Conservation (phyloP, 225 moss, liverwort and hornwort species). For the Anthoceros angustus region DNA sequence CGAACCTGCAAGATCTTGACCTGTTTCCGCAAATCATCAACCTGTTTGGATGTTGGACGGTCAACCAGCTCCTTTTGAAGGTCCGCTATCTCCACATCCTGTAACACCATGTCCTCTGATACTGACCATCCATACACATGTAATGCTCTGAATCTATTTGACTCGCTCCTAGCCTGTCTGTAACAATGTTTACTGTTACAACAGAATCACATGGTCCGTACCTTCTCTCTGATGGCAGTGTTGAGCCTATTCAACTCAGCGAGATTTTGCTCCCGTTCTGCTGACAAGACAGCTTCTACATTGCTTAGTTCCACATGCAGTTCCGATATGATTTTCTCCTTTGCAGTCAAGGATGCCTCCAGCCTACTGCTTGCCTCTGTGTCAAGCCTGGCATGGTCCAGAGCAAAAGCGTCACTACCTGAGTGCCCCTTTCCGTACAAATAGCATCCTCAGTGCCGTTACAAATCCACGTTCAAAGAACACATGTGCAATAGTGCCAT, state of each 20-base stretch:
- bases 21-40: conserved; percentile 90
- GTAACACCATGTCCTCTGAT: not conserved
- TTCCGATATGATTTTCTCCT: conserved; percentile 89
- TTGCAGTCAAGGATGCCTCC: conserved; percentile 75
- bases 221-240: conserved; percentile 59
- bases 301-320: conserved; percentile 70
- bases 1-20: conserved; percentile 85
- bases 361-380: conserved; percentile 76
- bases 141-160: not conserved
- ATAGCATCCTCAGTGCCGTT: not conserved
- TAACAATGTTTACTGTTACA: not conserved
- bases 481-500: not conserved
- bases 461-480: conserved; percentile 2
- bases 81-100: conserved; percentile 49
- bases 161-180: not conserved
- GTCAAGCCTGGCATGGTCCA: conserved; percentile 32
- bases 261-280: conserved; percentile 63
- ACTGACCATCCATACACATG: conserved; percentile 4
- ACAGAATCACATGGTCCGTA: conserved; percentile 7
- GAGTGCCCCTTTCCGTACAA: too few species aligned
- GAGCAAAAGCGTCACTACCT: too few species aligned
- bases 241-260: conserved; percentile 53
- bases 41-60: conserved; percentile 70
- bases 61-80: conserved; percentile 57
- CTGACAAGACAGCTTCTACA: conserved; percentile 48